Conservation (phyloP, 1,139 yeast genomes). For the Saccharomycopsis crataegensis region DNA sequence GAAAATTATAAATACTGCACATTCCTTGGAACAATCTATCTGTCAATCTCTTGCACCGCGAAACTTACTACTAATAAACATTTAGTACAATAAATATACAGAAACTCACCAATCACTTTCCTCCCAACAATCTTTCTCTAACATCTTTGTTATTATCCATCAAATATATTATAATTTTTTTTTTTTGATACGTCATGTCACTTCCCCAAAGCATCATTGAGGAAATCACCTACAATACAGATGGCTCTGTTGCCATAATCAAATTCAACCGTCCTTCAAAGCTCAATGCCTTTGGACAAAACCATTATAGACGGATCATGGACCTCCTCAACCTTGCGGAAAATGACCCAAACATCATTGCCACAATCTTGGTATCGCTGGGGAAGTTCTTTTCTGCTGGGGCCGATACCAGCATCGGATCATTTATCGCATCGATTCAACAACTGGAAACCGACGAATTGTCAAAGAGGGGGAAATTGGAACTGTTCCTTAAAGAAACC, state of each 20-base stretch:
- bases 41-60: no score
- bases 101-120: no score
- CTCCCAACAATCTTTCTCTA: no score
- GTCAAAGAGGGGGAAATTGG: neutral
- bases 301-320: conserved; percentile 60
- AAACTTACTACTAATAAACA: no score
- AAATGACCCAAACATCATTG: conserved; percentile 52
- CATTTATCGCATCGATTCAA: neutral
- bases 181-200: neutral
- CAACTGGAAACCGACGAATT: neutral
- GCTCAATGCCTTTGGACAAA: conserved; percentile 62
- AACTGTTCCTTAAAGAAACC: conserved; percentile 3
- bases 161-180: no score
- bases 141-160: no score
- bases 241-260: conserved; percentile 53
- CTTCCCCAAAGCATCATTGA: conserved; percentile 10
- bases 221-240: conserved; percentile 45
- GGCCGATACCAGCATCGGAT: conserved; percentile 40
- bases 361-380: conserved; percentile 62
- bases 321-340: conserved; percentile 58
- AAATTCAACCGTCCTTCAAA: conserved; percentile 56
- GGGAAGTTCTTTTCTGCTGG: conserved; percentile 85
- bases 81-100: no score
- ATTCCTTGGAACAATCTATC: no score
- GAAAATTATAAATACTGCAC: no score